Conservation (phyloP, 1,284 basidiomycete genomes). For the Polyporus tsugae region DNA sequence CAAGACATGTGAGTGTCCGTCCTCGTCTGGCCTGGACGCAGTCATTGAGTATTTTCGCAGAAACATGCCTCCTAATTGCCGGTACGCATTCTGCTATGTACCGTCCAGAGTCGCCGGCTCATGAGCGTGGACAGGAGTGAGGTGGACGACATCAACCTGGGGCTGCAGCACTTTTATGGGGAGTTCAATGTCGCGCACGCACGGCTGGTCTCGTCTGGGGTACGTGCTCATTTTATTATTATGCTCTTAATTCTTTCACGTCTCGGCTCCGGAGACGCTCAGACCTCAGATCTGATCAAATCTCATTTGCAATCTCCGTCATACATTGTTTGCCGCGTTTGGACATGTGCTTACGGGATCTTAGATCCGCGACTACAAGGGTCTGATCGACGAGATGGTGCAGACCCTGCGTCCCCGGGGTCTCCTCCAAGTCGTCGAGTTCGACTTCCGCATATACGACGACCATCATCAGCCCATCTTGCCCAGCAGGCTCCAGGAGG, state of each 20-base stretch:
- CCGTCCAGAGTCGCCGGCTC: slow-evolving; percentile 16
- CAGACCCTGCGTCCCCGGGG: slow-evolving; percentile 75
- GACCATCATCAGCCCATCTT: slow-evolving; percentile 54
- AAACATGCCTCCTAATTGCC: slow-evolving; percentile 72
- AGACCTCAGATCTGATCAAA: slow-evolving; percentile 27
- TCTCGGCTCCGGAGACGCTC: slow-evolving; percentile 21
- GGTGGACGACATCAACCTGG: slow-evolving; percentile 84
- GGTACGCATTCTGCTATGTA: slow-evolving; percentile 49
- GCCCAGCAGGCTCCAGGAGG: slow-evolving; percentile 43
- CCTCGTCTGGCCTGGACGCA: background rate
- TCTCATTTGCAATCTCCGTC: slow-evolving; percentile 37
- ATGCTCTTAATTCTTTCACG: slow-evolving; percentile 22
- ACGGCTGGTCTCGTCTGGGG: slow-evolving; percentile 73
- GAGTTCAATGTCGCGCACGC: slow-evolving; percentile 79
- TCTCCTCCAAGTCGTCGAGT: slow-evolving; percentile 70
- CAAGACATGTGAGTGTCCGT: slow-evolving; percentile 61
- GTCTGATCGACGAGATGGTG: slow-evolving; percentile 71
- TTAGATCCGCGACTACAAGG: slow-evolving; percentile 74
- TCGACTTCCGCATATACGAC: slow-evolving; percentile 71
- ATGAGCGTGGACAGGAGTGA: slow-evolving; percentile 61
- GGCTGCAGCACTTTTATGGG: slow-evolving; percentile 80
- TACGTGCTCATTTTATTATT: slow-evolving; percentile 46
- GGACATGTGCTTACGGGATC: slow-evolving; percentile 32
- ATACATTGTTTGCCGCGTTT: slow-evolving; percentile 26
- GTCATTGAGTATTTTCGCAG: slow-evolving; percentile 42